Percentiles rank a stretch among this genome's conserved stretches.
Evolutionary conservation across 1,284 basidiomycete genomes (phyloP).

Genomic region (Rhodotorula glutinis): DNA sequence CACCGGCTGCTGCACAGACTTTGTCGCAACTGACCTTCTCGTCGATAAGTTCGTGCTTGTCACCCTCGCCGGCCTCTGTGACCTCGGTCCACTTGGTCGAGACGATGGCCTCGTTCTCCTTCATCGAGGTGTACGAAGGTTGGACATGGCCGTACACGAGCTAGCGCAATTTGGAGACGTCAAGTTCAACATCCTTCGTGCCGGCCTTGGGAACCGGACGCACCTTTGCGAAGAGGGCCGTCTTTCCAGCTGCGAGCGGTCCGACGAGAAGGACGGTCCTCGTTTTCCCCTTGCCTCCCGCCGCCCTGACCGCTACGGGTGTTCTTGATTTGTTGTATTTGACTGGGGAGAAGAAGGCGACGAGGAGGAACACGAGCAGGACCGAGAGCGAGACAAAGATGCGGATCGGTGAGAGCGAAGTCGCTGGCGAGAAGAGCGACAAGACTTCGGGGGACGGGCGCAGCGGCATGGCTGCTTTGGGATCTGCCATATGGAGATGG

Average conservation of each 20-base stretch:
- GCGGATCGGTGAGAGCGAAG: slow-evolving; percentile 9
- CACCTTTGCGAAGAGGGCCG: slow-evolving; percentile 40
- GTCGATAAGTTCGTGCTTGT: not conserved
- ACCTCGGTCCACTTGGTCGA: slow-evolving; percentile 16
- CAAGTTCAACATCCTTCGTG: too few relatives aligned
- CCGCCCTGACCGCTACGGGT: not conserved
- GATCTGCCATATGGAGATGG: not conserved
- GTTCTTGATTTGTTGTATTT: not conserved
- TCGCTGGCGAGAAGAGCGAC: slow-evolving; percentile 2
- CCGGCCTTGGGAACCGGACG: too few relatives aligned
- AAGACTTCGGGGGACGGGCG: slow-evolving; percentile 5
- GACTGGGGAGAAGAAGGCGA: slow-evolving; percentile 7
- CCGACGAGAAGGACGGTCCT: slow-evolving; percentile 37
- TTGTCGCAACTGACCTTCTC: not conserved
- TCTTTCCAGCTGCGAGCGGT: slow-evolving; percentile 41
- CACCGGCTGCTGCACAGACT: too few relatives aligned
- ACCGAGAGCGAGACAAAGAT: slow-evolving; percentile 28
- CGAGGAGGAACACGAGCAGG: slow-evolving; percentile 24
- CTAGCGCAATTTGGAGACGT: too few relatives aligned
- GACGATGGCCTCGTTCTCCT: slow-evolving; percentile 39
- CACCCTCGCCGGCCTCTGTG: not conserved
- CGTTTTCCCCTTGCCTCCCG: not conserved
- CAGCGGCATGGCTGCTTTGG: not conserved
- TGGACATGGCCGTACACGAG: slow-evolving; percentile 38
- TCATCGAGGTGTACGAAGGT: slow-evolving; percentile 40